Conservation (phyloP, 1,139 yeast genomes). For the Yamadazyma dushanensis region DNA sequence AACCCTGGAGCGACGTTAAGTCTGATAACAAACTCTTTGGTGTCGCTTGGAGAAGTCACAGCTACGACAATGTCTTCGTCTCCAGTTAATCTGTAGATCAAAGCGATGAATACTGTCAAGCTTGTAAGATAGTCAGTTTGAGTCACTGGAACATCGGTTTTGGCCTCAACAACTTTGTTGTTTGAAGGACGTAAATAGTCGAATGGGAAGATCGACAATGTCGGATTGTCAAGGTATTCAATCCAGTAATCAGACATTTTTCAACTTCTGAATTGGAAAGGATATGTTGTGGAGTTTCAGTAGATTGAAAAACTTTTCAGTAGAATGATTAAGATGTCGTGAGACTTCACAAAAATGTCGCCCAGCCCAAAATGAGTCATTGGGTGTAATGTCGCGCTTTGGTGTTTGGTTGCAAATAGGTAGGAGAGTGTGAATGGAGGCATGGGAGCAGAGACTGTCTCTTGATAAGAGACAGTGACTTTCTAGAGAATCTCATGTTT, state of each 20-base stretch:
- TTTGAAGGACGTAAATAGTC: constrained; percentile 83
- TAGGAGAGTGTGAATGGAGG: no score
- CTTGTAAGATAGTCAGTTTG: constrained; percentile 46
- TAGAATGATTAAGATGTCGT: not conserved
- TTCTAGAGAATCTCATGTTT: no score
- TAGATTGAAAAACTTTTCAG: constrained; percentile 1
- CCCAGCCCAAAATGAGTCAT: constrained; percentile 4
- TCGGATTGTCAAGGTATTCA: constrained; percentile 70
- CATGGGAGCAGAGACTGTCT: no score
- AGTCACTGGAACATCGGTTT: constrained; percentile 33
- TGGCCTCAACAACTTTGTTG: constrained; percentile 67
- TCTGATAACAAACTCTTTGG: constrained; percentile 58
- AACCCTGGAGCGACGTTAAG: constrained; percentile 54
- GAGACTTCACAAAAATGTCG: constrained; percentile 1
- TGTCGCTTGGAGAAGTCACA: constrained; percentile 48
- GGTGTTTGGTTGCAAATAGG: constrained; percentile 1
- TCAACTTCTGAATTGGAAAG: no score
- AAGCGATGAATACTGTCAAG: constrained; percentile 68
- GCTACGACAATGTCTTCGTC: constrained; percentile 93
- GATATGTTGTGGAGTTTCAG: constrained; percentile 1
- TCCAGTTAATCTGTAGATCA: constrained; percentile 81
- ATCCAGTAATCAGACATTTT: constrained; percentile 55
- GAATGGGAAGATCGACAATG: constrained; percentile 83
- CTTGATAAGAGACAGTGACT: no score
- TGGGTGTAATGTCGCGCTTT: constrained; percentile 1